Evolutionary conservation across 768 basidiomycete species (phyloP), one percentile per base, ranked within the genome.

Genomic region (Phylloporus sp.): DNA sequence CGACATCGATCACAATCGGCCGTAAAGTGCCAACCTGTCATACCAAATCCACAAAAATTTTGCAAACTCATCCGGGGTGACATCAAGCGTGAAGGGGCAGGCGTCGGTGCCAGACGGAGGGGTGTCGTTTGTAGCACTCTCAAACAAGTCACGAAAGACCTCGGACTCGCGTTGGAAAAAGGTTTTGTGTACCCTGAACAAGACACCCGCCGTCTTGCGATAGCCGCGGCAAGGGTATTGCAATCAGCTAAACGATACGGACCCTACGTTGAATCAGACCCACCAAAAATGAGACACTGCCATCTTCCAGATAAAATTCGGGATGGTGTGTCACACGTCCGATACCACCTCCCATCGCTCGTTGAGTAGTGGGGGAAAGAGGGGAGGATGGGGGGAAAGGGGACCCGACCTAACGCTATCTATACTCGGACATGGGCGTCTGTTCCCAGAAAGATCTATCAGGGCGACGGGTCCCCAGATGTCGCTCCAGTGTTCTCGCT

Each of bases 31-130:
- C 35, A 49, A 84, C 84, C 71, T 68, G 18, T 82, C 78, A 18
- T 85, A 86, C 54, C 84, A 81, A 0, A 85, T 75, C 79, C 79
- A 83, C 0, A 83, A 50, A 1, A 86, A 75, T 0, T 72, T 71
- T 0, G 71, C 70, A 39, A 85, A 81, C 0, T 83, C 80, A 0
- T 70, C 63, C 0, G 72, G 61, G 2, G 66, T 67, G 1, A 73
- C 71, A 12, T 74, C 66, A 5, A 86, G 66, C 1, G 72, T 65
- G n/a, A 80, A 72, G 0, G 81, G 75, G 15, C 62, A 68, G 0
- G 58, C 64, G 16, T 79, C 79, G 0, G 60, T 61, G 9, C 61
- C 64, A 0, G 70, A 63, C 0, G 70, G 77, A 0, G 61, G 62
- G 0, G 58, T 59, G 0, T 59, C 62, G 1, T 58, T 45, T 2